Evolutionary conservation across 2,329 filamentous ascomycete genomes (phyloP).

Genomic region (Fusarium buharicum): DNA sequence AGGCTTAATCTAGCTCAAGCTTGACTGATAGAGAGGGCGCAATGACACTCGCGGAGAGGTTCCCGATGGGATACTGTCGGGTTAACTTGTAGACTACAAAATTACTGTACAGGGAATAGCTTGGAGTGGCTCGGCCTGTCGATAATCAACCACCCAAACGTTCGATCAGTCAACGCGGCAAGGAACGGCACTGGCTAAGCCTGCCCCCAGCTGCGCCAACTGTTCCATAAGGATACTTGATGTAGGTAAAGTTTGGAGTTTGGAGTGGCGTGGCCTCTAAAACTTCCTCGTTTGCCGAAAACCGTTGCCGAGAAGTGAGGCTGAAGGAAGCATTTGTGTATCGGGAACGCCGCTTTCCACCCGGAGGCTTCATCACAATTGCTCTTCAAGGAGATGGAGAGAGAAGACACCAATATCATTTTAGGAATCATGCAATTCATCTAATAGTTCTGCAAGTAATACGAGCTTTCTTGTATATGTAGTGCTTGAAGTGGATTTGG

Average conservation of each 20-base stretch:
- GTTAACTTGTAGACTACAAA: neutral
- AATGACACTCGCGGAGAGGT: slow-evolving; percentile 10
- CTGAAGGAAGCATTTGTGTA: neutral
- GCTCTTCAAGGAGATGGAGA: neutral
- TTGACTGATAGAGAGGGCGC: neutral
- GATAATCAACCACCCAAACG: neutral
- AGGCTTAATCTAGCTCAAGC: neutral
- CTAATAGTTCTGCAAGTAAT: neutral
- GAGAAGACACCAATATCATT: neutral
- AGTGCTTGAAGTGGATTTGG: slow-evolving; percentile 11
- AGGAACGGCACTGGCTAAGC: neutral
- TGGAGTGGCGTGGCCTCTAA: neutral
- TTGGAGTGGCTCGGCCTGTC: neutral
- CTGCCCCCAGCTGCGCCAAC: slow-evolving; percentile 2
- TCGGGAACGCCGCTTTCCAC: slow-evolving; percentile 3
- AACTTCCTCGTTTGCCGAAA: slow-evolving; percentile 1
- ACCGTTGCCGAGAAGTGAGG: neutral
- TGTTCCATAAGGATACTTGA: slow-evolving; percentile 19
- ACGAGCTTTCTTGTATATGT: neutral
- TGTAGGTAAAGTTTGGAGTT: slow-evolving; percentile 4
- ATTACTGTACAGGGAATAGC: neutral
- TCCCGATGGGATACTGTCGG: slow-evolving; percentile 18
- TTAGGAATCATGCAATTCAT: neutral
- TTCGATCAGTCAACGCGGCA: neutral
- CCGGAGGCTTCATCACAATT: neutral